Percentiles rank a stretch among this genome's conserved stretches.
Conservation (phyloP, 2,329 filamentous ascomycete species). For the Trichoderma polysporum region DNA sequence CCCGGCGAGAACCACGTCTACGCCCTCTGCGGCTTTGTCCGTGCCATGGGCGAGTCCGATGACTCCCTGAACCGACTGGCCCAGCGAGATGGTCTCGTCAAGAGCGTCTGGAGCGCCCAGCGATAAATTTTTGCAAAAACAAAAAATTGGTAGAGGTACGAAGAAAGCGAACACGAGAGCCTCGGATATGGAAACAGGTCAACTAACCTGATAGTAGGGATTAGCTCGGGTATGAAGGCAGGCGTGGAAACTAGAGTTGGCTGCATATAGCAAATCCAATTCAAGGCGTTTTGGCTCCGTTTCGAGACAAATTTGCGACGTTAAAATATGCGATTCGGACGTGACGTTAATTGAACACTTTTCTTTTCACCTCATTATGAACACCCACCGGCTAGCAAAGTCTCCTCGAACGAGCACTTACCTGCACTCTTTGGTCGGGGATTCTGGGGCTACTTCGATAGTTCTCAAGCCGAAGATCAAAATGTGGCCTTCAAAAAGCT, state of each 20-base stretch:
- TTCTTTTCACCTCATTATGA: constrained; percentile 10
- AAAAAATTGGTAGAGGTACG: constrained; percentile 24
- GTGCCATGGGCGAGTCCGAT: constrained; percentile 96
- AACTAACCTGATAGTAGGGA: constrained; percentile 29
- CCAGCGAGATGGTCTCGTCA: constrained; percentile 94
- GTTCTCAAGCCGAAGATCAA: constrained; percentile 60
- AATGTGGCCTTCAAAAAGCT: constrained; percentile 59
- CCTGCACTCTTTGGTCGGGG: constrained; percentile 45
- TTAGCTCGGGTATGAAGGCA: constrained; percentile 41
- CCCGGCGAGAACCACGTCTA: constrained; percentile 97
- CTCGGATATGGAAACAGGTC: background rate
- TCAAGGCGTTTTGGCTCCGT: constrained; percentile 48
- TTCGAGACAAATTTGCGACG: constrained; percentile 38
- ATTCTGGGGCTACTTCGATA: constrained; percentile 58
- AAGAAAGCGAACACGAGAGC: background rate
- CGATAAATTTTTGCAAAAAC: constrained; percentile 47
- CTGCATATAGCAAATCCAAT: constrained; percentile 47
- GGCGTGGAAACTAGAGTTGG: constrained; percentile 44
- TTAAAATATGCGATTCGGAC: constrained; percentile 31
- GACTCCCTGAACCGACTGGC: constrained; percentile 93
- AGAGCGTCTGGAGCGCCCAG: constrained; percentile 88
- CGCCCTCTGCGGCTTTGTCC: constrained; percentile 95
- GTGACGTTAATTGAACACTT: constrained; percentile 32
- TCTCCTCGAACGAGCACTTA: constrained; percentile 48
- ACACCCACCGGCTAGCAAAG: constrained; percentile 53